Conservation (phyloP, 2,329 filamentous ascomycete species). For the Ramichloridium luteum region DNA sequence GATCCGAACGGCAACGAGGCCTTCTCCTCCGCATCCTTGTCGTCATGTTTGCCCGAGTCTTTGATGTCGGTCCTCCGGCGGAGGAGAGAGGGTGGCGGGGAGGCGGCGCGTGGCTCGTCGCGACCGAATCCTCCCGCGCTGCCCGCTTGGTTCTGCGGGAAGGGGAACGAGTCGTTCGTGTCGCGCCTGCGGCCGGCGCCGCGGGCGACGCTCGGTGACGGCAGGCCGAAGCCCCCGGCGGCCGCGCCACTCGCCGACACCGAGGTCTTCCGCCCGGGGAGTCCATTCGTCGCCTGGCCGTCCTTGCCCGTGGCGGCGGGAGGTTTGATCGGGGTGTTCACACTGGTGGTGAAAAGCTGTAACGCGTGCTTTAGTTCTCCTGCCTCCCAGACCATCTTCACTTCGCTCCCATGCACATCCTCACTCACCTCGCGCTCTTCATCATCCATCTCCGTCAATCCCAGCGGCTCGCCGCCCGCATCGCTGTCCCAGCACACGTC, state of each 20-base stretch:
- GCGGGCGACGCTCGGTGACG: constrained; percentile 61
- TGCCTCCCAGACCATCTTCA: no score
- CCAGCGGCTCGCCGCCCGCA: constrained; percentile 58
- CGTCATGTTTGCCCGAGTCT: constrained; percentile 29
- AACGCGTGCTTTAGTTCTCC: no score
- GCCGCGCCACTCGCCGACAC: constrained; percentile 55
- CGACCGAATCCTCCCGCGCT: constrained; percentile 49
- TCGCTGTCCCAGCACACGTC: constrained; percentile 80
- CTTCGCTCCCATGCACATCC: no score
- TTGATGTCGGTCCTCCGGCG: constrained; percentile 51
- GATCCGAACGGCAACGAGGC: constrained; percentile 36
- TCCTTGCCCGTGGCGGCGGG: constrained; percentile 60
- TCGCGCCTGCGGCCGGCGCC: constrained; percentile 67
- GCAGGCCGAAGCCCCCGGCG: constrained; percentile 52
- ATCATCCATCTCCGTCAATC: constrained; percentile 58
- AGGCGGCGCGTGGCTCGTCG: constrained; percentile 50
- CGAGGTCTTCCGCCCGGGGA: constrained; percentile 68
- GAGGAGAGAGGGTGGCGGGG: constrained; percentile 47
- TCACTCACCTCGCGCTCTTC: constrained; percentile 49
- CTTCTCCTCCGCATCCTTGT: constrained; percentile 28
- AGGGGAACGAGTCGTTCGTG: constrained; percentile 58
- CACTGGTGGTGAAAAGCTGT: constrained; percentile 69
- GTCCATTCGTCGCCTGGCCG: constrained; percentile 41
- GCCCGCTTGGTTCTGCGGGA: constrained; percentile 37
- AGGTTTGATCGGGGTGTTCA: constrained; percentile 88